These are phyloP conservation scores for Strobilomyces echinocephalus DNA, from an alignment of 768 basidiomycete species.

Conservation along the genomic window DNA sequence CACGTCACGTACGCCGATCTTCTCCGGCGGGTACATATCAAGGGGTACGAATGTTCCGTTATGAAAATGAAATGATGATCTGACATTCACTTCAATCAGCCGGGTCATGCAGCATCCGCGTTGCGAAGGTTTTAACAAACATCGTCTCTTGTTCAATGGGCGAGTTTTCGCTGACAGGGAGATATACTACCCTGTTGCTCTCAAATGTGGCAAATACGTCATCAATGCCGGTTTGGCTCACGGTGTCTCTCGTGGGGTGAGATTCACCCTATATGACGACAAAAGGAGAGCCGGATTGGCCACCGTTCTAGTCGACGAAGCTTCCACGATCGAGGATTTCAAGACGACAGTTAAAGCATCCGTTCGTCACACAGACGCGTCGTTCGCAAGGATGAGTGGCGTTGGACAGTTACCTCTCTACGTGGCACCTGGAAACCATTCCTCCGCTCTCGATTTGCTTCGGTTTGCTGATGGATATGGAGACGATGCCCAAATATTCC, in stretches of 20 bases:
- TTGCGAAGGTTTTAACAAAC: slow-evolving; percentile 26
- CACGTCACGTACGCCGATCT: slow-evolving; percentile 28
- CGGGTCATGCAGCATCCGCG: slow-evolving; percentile 20
- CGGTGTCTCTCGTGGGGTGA: slow-evolving; percentile 17
- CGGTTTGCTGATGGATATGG: background rate
- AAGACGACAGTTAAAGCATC: slow-evolving; percentile 1
- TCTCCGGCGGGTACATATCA: slow-evolving; percentile 14
- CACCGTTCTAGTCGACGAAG: slow-evolving; percentile 3
- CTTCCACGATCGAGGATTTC: slow-evolving; percentile 12
- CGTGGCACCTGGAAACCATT: background rate
- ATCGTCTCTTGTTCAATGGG: slow-evolving; percentile 17
- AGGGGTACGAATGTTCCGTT: background rate
- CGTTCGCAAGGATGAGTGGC: background rate
- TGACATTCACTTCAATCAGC: background rate
- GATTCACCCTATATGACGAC: slow-evolving; percentile 18
- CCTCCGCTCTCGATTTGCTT: background rate
- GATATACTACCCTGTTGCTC: slow-evolving; percentile 1
- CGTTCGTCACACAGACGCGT: background rate
- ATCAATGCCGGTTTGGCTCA: slow-evolving; percentile 25
- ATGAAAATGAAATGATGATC: background rate
- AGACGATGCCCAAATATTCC: background rate
- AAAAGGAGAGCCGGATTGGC: background rate
- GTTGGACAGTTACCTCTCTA: slow-evolving; percentile 7
- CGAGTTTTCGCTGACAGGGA: slow-evolving; percentile 11
- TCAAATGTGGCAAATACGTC: slow-evolving; percentile 6